Conservation (phyloP, 1,284 basidiomycete species). For the Cryptococcus hybrid region DNA sequence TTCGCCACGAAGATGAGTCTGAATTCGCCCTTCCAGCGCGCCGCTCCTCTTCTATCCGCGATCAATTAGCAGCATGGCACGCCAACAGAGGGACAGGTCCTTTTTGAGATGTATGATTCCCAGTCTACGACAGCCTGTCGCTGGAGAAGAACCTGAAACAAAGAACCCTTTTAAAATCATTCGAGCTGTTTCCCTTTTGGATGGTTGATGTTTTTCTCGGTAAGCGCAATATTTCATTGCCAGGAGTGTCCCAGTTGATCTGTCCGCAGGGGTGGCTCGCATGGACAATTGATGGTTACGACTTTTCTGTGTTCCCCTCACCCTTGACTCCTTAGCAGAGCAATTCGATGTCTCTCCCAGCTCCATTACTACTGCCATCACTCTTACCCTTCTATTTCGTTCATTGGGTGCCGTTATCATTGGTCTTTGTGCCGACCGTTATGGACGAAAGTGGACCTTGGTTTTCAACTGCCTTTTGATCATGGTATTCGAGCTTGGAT, state of each 20-base stretch:
- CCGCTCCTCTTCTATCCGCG: conserved; percentile 15
- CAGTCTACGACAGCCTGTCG: conserved; percentile 6
- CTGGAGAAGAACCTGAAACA: conserved; percentile 19
- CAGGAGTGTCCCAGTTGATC: not conserved
- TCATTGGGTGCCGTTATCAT: conserved; percentile 84
- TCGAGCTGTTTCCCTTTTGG: conserved; percentile 51
- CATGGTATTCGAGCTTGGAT: conserved; percentile 72
- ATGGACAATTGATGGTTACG: conserved; percentile 55
- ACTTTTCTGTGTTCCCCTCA: conserved; percentile 80
- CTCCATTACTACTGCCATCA: conserved; percentile 67
- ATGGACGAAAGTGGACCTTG: conserved; percentile 90
- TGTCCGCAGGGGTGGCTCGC: conserved; percentile 57
- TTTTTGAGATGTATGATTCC: conserved; percentile 33
- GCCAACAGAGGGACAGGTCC: conserved; percentile 31
- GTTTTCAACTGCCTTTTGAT: conserved; percentile 71
- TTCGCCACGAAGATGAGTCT: conserved; percentile 6
- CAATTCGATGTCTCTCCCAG: conserved; percentile 36
- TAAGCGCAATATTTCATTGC: conserved; percentile 26
- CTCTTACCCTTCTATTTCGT: conserved; percentile 87
- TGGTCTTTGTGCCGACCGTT: conserved; percentile 72
- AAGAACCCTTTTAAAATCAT: conserved; percentile 49
- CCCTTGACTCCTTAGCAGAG: conserved; percentile 58
- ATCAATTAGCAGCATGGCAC: conserved; percentile 41
- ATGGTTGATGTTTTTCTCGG: conserved; percentile 57
- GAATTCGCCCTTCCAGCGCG: not conserved